Evolutionary conservation across 768 basidiomycete species (phyloP).

Genomic region (Naganishia onofrii): DNA sequence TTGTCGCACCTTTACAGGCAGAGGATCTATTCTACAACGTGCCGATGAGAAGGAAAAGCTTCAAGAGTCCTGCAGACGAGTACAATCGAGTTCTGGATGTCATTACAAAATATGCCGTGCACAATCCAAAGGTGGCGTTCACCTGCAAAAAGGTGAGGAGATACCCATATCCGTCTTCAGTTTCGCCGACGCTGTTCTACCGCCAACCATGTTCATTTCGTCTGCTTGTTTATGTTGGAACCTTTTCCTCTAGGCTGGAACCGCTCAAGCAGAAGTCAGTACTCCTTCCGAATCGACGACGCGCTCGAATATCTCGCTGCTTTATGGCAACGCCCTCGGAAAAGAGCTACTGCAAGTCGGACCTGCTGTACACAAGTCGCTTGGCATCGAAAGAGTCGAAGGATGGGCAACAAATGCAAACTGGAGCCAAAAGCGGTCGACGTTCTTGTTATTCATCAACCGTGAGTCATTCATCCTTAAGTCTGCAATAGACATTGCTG

Average conservation of each 20-base stretch:
- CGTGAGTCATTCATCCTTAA: slow-evolving; percentile 58
- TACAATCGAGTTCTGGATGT: slow-evolving; percentile 88
- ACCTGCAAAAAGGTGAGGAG: slow-evolving; percentile 77
- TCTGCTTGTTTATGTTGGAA: too few species aligned
- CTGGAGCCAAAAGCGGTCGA: slow-evolving; percentile 80
- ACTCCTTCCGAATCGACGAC: slow-evolving; percentile 69
- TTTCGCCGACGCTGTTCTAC: too few species aligned
- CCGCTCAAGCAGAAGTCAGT: slow-evolving; percentile 72
- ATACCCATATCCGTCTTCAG: neutral
- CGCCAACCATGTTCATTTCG: too few species aligned
- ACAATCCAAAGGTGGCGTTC: slow-evolving; percentile 85
- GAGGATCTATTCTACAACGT: slow-evolving; percentile 95
- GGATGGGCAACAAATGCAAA: slow-evolving; percentile 80
- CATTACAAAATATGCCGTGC: slow-evolving; percentile 85
- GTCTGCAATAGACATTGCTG: neutral
- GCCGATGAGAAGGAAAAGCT: slow-evolving; percentile 77
- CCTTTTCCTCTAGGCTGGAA: slow-evolving; percentile 60
- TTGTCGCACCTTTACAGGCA: slow-evolving; percentile 59
- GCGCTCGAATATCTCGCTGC: slow-evolving; percentile 67
- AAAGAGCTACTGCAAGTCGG: slow-evolving; percentile 64
- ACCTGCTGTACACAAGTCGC: slow-evolving; percentile 44
- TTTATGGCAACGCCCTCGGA: slow-evolving; percentile 77
- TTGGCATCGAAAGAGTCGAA: slow-evolving; percentile 66
- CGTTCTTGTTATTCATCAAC: slow-evolving; percentile 90
- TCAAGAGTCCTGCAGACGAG: slow-evolving; percentile 83